Percentiles rank a stretch among this genome's conserved stretches.
phyloP scores from a whole-genome alignment of 2,329 filamentous ascomycete genomes.

The Stachybotrys chartarum region DNA sequence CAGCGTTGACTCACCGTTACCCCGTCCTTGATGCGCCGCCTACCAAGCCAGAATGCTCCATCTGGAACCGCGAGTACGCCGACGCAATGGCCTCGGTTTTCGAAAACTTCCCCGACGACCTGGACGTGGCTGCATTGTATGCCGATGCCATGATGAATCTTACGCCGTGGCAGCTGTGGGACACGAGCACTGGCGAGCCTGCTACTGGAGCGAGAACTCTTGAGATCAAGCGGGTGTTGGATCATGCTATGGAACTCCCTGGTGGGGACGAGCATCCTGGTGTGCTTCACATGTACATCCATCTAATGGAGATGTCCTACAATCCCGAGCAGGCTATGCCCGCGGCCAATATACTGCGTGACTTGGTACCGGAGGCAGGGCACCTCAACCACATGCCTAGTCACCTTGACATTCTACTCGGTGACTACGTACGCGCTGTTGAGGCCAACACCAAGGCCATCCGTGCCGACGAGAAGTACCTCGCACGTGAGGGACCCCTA shows the following conservation, averaged over 20 bases:
- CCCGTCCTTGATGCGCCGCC: conserved; percentile 41
- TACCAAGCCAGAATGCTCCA: conserved; percentile 33
- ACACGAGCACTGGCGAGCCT: conserved; percentile 24
- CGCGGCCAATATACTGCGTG: conserved; percentile 54
- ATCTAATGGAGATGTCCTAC: conserved; percentile 70
- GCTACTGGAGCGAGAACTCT: conserved; percentile 22
- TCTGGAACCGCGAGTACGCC: conserved; percentile 27
- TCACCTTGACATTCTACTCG: conserved; percentile 57
- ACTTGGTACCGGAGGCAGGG: conserved; percentile 60
- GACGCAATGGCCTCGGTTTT: conserved; percentile 31
- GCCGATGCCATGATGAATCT: conserved; percentile 41
- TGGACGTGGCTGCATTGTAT: conserved; percentile 28
- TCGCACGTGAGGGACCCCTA: conserved; percentile 48
- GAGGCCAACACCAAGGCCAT: conserved; percentile 61
- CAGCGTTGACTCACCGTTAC: conserved; percentile 56
- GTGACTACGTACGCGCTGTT: conserved; percentile 62
- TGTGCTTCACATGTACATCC: conserved; percentile 68
- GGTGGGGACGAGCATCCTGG: conserved; percentile 52
- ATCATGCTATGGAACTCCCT: conserved; percentile 38
- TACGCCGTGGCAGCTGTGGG: conserved; percentile 38
- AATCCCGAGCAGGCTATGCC: conserved; percentile 56
- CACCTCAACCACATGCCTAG: conserved; percentile 73
- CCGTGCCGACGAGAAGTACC: conserved; percentile 59
- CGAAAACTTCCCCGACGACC: conserved; percentile 28
- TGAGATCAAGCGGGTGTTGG: conserved; percentile 26